Base-by-base conservation (phyloP, 2,329 filamentous ascomycete species). In the Aotearoamyces nothofagi region DNA sequence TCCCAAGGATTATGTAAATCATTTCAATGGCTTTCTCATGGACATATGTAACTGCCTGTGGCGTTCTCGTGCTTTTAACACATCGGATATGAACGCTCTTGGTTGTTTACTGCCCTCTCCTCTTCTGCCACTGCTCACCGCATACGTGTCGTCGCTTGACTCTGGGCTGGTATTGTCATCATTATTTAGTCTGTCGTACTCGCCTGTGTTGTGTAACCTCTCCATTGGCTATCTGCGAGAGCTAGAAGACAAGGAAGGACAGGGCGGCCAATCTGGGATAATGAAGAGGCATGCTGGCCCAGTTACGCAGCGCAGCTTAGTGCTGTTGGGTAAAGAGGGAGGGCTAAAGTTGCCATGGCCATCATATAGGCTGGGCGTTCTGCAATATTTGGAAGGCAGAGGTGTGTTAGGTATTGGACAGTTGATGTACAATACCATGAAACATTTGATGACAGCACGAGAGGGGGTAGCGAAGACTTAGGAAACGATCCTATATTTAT, bases 31-130 rank as follows among this genome's bases (percentile, higher is more conserved):
- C 13, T 84, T 78, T 47, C 64, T 92, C 17, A 86, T 90, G 71
- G 83, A 92, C 46, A 66, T 84, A 17, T 86, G 81, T 57, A 92
- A 92, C 47, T 71, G 79, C 28, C 51, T 90, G 26, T 92, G 82
- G 82, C 69, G 81, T 6, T 68, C 69, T 13, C 69, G 75, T 9
- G 82, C 77, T 1, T 76, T 92, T 34, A 69, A 69, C 33, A 56
- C 56, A 9, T 57, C 58, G 2, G 79, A 87, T 38, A 55, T 63
- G n/a, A 70, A 72, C 41, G 59, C 66, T 3, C 42, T 61, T 10
- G 69, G 65, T 4, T 66, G 69, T 39, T 49, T 66, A 6, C 54
- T 69, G 28, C 52, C 59, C 1, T 36, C 42, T 37, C 19, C 44
- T 3, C n/a, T 53, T 1, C 56, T 72, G 9, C 43, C 53, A 6